Conservation (phyloP, 2,329 filamentous ascomycete species). For the Trichoderma cornu-damae region DNA sequence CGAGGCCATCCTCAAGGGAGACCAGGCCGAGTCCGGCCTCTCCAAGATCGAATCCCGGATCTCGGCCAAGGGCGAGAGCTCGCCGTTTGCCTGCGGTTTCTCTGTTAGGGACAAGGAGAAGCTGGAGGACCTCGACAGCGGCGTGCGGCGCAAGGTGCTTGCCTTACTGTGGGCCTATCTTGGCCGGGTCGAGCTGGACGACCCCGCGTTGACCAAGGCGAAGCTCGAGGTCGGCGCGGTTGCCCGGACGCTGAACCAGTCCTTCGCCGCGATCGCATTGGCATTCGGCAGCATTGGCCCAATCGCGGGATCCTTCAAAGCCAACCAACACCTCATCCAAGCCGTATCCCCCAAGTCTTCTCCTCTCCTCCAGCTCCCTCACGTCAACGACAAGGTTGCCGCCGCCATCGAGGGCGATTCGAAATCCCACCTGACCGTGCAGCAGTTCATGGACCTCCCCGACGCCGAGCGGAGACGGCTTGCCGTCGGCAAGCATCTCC, state of each 20-base stretch:
- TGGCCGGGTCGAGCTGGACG: conserved; percentile 78
- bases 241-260: conserved; percentile 77
- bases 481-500: conserved; percentile 62
- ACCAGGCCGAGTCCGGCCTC: conserved; percentile 74
- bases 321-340: conserved; percentile 84
- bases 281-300: conserved; percentile 81
- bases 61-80: conserved; percentile 53
- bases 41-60: conserved; percentile 80
- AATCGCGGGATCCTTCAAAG: conserved; percentile 73
- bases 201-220: conserved; percentile 69
- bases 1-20: conserved; percentile 66
- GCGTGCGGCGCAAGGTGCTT: conserved; percentile 76
- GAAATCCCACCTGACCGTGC: conserved; percentile 70
- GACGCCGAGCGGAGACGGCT: conserved; percentile 67
- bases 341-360: conserved; percentile 78
- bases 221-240: conserved; percentile 89
- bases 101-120: conserved; percentile 68
- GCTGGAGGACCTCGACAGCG: conserved; percentile 75
- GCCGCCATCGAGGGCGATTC: conserved; percentile 68
- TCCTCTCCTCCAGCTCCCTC: conserved; percentile 84
- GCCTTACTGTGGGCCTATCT: conserved; percentile 94
- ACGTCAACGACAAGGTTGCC: conserved; percentile 67
- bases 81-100: conserved; percentile 53
- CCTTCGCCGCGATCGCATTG: conserved; percentile 80
- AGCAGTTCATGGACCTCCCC: conserved; percentile 82